Conservation (phyloP, 768 basidiomycete species). For the Boletus coccyginus region DNA sequence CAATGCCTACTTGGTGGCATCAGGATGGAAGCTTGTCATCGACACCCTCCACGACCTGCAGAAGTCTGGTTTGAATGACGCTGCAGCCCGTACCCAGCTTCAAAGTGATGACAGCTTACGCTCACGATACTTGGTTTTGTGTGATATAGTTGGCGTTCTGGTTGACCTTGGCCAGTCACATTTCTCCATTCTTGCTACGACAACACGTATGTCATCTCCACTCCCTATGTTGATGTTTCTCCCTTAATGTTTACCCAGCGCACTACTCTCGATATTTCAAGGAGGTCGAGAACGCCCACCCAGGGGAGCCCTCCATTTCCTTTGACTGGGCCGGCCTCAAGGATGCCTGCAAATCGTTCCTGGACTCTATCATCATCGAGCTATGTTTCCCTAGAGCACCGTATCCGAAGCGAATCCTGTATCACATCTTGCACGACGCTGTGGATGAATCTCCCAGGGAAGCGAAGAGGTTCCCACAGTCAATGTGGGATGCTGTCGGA, state of each 20-base stretch:
- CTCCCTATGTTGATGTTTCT: background rate
- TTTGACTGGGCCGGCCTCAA: slow-evolving; percentile 68
- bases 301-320: slow-evolving; percentile 49
- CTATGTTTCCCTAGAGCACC: slow-evolving; percentile 69
- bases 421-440: slow-evolving; percentile 66
- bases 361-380: slow-evolving; percentile 83
- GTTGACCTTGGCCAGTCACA: slow-evolving; percentile 60
- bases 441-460: slow-evolving; percentile 72
- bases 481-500: slow-evolving; percentile 78
- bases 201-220: slow-evolving; percentile 51
- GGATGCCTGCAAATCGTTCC: slow-evolving; percentile 67
- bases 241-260: slow-evolving; percentile 38
- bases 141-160: slow-evolving; percentile 58
- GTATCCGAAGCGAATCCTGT: slow-evolving; percentile 66
- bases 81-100: slow-evolving; percentile 51
- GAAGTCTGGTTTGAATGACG: slow-evolving; percentile 53
- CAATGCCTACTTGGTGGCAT: slow-evolving; percentile 79
- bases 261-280: slow-evolving; percentile 76
- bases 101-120: slow-evolving; percentile 49
- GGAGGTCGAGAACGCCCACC: slow-evolving; percentile 34
- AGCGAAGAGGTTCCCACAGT: slow-evolving; percentile 72
- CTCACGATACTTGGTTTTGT: slow-evolving; percentile 59
- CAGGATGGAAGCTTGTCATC: slow-evolving; percentile 75
- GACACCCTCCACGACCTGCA: slow-evolving; percentile 55
- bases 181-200: slow-evolving; percentile 68